Conservation (phyloP, 768 basidiomycete genomes). For the Suillus alpinus region DNA sequence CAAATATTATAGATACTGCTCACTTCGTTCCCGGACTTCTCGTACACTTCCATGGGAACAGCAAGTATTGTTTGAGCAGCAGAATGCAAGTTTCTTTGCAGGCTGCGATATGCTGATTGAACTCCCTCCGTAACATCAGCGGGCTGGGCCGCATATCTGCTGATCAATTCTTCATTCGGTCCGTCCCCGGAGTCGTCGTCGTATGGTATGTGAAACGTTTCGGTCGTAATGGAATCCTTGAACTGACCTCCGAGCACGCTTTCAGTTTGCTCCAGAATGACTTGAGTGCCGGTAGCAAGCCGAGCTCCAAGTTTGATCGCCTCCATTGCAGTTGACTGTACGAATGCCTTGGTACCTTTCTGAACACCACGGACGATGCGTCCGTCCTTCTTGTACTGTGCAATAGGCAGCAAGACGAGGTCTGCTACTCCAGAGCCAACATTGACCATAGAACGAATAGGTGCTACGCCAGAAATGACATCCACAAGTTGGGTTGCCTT, state of each 20-base stretch:
- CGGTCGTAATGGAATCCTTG: constrained; percentile 60
- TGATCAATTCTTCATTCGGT: constrained; percentile 60
- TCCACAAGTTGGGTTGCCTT: constrained; percentile 98
- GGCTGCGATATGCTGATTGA: constrained; percentile 85
- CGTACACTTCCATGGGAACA: constrained; percentile 99
- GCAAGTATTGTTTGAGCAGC: constrained; percentile 98
- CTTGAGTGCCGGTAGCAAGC: constrained; percentile 95
- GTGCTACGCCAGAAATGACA: constrained; percentile 93
- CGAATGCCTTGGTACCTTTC: constrained; percentile 89
- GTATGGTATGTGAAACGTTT: constrained; percentile 53
- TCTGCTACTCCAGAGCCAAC: constrained; percentile 97
- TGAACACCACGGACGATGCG: constrained; percentile 90
- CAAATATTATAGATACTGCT: constrained; percentile 17
- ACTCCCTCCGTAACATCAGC: constrained; percentile 81
- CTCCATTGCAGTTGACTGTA: constrained; percentile 93
- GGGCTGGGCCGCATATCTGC: constrained; percentile 93
- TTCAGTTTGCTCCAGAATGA: constrained; percentile 95
- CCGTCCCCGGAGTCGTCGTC: constrained; percentile 29
- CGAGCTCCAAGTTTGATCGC: constrained; percentile 92
- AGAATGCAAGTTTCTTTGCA: constrained; percentile 82
- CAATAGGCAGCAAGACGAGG: constrained; percentile 90
- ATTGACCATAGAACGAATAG: constrained; percentile 95
- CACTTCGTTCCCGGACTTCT: constrained; percentile 89
- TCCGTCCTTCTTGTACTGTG: constrained; percentile 97
- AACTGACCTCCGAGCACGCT: constrained; percentile 82